These are phyloP conservation scores for Anthostomella pinea DNA, from an alignment of 2,329 filamentous ascomycete species.

Conservation along the genomic window DNA sequence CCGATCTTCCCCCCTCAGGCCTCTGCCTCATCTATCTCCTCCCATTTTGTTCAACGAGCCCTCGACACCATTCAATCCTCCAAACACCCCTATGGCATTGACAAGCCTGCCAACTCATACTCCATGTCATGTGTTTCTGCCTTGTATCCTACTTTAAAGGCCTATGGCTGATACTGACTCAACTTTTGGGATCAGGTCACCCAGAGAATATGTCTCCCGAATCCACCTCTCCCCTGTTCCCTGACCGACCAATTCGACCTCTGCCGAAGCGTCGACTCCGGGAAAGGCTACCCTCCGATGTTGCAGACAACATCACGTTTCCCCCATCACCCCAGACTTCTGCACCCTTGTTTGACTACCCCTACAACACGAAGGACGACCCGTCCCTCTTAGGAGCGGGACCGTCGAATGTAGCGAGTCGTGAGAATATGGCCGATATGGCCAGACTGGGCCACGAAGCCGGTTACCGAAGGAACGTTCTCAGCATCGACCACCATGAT, in stretches of 20 bases:
- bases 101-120: constrained; percentile 6
- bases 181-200: constrained; percentile 37
- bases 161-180: constrained; percentile 33
- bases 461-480: constrained; percentile 29
- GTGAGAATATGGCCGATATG: constrained; percentile 29
- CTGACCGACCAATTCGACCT: constrained; percentile 88
- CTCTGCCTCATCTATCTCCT: constrained; percentile 3
- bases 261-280: constrained; percentile 85
- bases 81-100: neutral
- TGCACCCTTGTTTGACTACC: constrained; percentile 74
- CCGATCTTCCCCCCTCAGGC: neutral
- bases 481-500: constrained; percentile 22
- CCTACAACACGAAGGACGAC: constrained; percentile 56
- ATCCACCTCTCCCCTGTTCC: constrained; percentile 76
- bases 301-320: constrained; percentile 77
- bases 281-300: constrained; percentile 81
- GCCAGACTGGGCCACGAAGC: constrained; percentile 36
- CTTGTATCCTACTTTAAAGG: constrained; percentile 19
- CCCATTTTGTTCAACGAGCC: constrained; percentile 3
- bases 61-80: constrained; percentile 4
- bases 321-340: constrained; percentile 71
- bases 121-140: constrained; percentile 21
- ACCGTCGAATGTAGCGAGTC: constrained; percentile 21
- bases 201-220: constrained; percentile 64
- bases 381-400: constrained; percentile 33